phyloP scores from a whole-genome alignment of 306 rosid species.

The barrel medic (Medicago truncatula) region MtrunA17r5.0-ANR NC_053044.1:14825001-14825500 shows the following conservation, averaged over 20 bases:
- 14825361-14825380: constrained; percentile 79
- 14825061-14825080: too few relatives aligned
- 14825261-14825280: constrained; percentile 32
- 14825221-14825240: constrained; percentile 32
- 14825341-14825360: constrained; percentile 81
- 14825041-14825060: too few relatives aligned
- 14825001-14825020: too few relatives aligned
- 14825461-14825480: neutral
- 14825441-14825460: constrained; percentile 73
- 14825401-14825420: constrained; percentile 79
- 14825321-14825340: constrained; percentile 93
- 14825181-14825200: constrained; percentile 32
- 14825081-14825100: too few relatives aligned
- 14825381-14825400: constrained; percentile 92
- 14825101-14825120: too few relatives aligned
- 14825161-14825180: neutral
- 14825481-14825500: neutral
- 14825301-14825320: constrained; percentile 67
- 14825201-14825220: constrained; percentile 6
- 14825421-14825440: constrained; percentile 90
- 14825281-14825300: neutral
- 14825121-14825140: too few relatives aligned
- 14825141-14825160: too few relatives aligned
- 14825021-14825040: too few relatives aligned
- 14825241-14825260: constrained; percentile 34